Base-by-base conservation (phyloP, 352 stramenopile genomes). In the Blastocystis sp. region DNA sequence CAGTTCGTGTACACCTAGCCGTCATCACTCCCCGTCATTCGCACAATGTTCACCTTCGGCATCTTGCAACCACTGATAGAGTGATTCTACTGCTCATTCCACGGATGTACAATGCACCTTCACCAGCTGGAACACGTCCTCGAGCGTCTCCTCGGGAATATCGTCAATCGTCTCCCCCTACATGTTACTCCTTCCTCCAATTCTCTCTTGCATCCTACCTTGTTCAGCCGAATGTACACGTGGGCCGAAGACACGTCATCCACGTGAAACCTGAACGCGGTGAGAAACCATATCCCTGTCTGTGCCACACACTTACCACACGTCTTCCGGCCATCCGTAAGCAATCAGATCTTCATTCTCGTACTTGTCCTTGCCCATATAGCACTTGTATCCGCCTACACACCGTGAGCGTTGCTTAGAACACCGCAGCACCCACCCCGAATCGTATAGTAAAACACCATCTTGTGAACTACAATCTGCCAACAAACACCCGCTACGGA, bases 341-440 rank as follows among this genome's bases (percentile, higher is more conserved):
- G 96, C 95, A 88, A 99, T 98, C 67, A 99, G 92, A 89, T 98
- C 93, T 92, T 99, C 96, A 90, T 99, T 99, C 92, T 99, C 96
- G 89, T 95, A 97, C 91, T 99, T 98, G 92, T 99, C 96, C 38
- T 67, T 74, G 40, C 64, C 34, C 41, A 38, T 98, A 14, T 52
- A 74, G 45, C 74, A 70, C 66, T 84, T 62, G 60, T 70, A 56
- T 9, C 38, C 59, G 59, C 41, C 45, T 67, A 81, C 14, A 19
- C n/a, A 81, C 1, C 48, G 48, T 56, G 48, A 56, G 48, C 14
- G 28, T 4, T 69, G 0, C 40, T 14, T n/a, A 38, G 17, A 28
- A 10, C 28, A 45, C 7, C 40, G 28, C 17, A 74, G 14, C 14
- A 11, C 17, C 7, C 21, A 74, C 64, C 64, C 21, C 64, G 64